Evolutionary conservation across 2,329 filamentous ascomycete species (phyloP).

Genomic region (Cryphonectria radicalis): DNA sequence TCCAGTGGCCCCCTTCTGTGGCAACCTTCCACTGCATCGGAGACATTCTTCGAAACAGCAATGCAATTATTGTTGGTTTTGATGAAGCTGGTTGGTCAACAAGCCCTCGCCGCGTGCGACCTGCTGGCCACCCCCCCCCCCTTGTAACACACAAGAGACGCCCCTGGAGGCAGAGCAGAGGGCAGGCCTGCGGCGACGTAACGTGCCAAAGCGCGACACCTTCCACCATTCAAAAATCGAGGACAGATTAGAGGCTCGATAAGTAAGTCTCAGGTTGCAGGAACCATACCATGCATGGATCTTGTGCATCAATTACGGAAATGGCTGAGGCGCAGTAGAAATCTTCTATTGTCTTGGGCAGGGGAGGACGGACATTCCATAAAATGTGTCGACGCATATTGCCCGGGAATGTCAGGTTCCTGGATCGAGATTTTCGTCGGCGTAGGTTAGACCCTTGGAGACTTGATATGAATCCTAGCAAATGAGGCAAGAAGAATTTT

Average conservation of each 20-base stretch:
- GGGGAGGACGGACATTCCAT: background rate
- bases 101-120: background rate
- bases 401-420: background rate
- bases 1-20: background rate
- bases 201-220: background rate
- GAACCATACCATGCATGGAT: background rate
- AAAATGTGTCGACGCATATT: background rate
- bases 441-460: background rate
- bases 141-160: constrained; percentile 1
- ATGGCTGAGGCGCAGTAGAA: background rate
- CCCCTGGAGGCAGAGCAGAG: background rate
- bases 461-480: background rate
- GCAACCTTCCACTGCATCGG: constrained; percentile 24
- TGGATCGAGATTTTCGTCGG: background rate
- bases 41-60: constrained; percentile 26
- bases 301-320: background rate
- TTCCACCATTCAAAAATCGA: constrained; percentile 10
- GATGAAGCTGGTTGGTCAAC: constrained; percentile 15
- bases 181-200: constrained; percentile 2
- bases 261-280: constrained; percentile 3
- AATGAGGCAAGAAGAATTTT: background rate
- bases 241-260: background rate
- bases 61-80: constrained; percentile 20
- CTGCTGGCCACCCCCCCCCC: background rate
- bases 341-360: background rate